Evolutionary conservation across 805 yeast genomes (phyloP), one percentile per base, ranked within the genome.

Genomic region (Kodamaea hsintzibuensis): DNA sequence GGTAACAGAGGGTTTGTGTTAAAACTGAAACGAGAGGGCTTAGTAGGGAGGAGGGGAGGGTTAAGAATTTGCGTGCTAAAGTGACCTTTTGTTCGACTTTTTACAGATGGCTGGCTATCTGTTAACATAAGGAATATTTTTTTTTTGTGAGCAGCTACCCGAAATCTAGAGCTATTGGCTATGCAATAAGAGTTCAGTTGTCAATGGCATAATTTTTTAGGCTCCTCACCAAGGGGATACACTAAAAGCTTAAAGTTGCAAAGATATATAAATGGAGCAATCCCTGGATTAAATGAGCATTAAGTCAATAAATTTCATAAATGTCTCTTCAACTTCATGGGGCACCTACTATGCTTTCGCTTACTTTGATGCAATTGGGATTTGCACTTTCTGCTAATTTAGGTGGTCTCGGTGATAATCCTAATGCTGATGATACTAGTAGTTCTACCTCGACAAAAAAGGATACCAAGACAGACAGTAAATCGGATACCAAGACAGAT

Each of bases 381-480:
- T 33, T 45, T 16, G 57, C 58, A 13, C 2, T 45, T 0, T 60
- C 57, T 12, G 58, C 44, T 13, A 53, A 53, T 25, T 55, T 56
- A 8, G 66, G 66, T 4, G 58, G 64, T 12, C 55, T 62, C 14
- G 66, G 54, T 19, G 57, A 51, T 18, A n/a, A 14, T 13, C 17
- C 14, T 8, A 33, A 7, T n/a, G 39, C 37, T 16, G 27, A 40
- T 16, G 49, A 17, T 16, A 27, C 22, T 8, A 40, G 5, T 18
- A 40, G 38, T 10, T 37, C 48, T 22, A 22, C 6, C 6, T 22
- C 25, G 6, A 22, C 25, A 25, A 18, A 30, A 8, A 53, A 48
- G 39, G 50, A 49, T n/a, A 27, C 35, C 39, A 45, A 27, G 48
- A 54, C 53, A 16, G 54, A 49, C 13, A 27, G 51, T 9, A 37